Percentiles rank a stretch among this genome's conserved stretches.
Conservation (phyloP, 805 yeast genomes). For the Ogataea pilisensis region DNA sequence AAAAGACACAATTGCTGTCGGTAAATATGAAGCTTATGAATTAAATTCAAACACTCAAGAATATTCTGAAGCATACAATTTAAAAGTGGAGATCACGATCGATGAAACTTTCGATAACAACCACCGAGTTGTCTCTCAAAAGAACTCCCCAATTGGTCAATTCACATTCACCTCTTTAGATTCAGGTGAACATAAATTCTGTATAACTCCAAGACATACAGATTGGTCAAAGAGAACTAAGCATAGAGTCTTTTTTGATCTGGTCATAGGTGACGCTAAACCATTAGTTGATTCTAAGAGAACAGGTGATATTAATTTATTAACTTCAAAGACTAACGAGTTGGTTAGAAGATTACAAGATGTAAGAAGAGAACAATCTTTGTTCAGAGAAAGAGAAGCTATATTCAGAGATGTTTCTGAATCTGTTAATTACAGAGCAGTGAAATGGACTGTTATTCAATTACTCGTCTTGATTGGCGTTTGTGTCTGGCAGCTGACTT, state of each 20-base stretch:
- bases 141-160: slow-evolving; percentile 59
- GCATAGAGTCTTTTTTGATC: slow-evolving; percentile 68
- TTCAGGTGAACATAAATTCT: slow-evolving; percentile 75
- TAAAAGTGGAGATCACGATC: slow-evolving; percentile 64
- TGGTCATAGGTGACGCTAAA: slow-evolving; percentile 61
- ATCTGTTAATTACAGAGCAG: slow-evolving; percentile 62
- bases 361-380: slow-evolving; percentile 60
- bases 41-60: slow-evolving; percentile 42
- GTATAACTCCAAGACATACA: slow-evolving; percentile 52
- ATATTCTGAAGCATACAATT: slow-evolving; percentile 48
- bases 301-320: slow-evolving; percentile 47
- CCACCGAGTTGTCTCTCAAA: slow-evolving; percentile 70
- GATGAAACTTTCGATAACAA: slow-evolving; percentile 77
- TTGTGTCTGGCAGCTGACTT: slow-evolving; percentile 71
- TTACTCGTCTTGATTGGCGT: slow-evolving; percentile 59
- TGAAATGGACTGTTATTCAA: slow-evolving; percentile 72
- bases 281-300: slow-evolving; percentile 67
- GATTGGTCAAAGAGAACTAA: slow-evolving; percentile 43
- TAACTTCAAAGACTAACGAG: slow-evolving; percentile 54
- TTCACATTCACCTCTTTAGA: slow-evolving; percentile 71
- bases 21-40: slow-evolving; percentile 68
- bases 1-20: slow-evolving; percentile 74
- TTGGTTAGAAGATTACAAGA: slow-evolving; percentile 55
- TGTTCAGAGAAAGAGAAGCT: slow-evolving; percentile 73
- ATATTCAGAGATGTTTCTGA: slow-evolving; percentile 69